Evolutionary conservation across 1,139 yeast species (phyloP), one percentile per base, ranked within the genome.

Genomic region (Pichia sp.): DNA sequence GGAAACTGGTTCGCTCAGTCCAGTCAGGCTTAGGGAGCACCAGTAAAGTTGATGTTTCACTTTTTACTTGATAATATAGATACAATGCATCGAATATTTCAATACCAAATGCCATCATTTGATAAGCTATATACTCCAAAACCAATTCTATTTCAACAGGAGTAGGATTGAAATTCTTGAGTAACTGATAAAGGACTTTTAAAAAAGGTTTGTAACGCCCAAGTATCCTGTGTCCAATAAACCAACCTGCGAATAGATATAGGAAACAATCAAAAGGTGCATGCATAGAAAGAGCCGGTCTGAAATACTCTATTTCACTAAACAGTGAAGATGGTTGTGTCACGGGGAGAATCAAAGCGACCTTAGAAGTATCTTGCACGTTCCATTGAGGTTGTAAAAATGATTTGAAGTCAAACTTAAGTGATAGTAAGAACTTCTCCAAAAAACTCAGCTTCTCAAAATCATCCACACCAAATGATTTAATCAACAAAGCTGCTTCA

Each of bases 71-170:
- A 10, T 20, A 34, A 22, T 36, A 42, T 11, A 20, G 12, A 18
- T 14, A 17, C 7, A 24, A 17, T 18, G 36, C 26, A 9, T 43
- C 43, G 14, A 21, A 28, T 10, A 31, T 4, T 11, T 36, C 32
- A 12, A 34, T 32, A 2, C 30, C 8, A 4, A 37, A 30, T 22
- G 35, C 22, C 8, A 40, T 22, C 12, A 23, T 9, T 25, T 43
- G 33, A 14, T 30, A 40, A 18, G 43, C 46, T 4, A 37, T 8
- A 25, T 37, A 43, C 31, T 43, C 46, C 20, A 43, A 7, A 17
- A 35, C 7, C 15, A 35, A 11, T 5, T 43, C 43, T 20, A 36
- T 26, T 26, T 42, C 43, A 28, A 33, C 14, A 3, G 43, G 46
- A 2, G 20, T 23, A 12, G 39, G 39, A 4, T 12, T 15, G 15